A percentile compares a stretch with the other conserved stretches of the same genome.
phyloP scores from a whole-genome alignment of 495 filamentous ascomycete species.

The Podospora bellae-mahoneyi region DNA sequence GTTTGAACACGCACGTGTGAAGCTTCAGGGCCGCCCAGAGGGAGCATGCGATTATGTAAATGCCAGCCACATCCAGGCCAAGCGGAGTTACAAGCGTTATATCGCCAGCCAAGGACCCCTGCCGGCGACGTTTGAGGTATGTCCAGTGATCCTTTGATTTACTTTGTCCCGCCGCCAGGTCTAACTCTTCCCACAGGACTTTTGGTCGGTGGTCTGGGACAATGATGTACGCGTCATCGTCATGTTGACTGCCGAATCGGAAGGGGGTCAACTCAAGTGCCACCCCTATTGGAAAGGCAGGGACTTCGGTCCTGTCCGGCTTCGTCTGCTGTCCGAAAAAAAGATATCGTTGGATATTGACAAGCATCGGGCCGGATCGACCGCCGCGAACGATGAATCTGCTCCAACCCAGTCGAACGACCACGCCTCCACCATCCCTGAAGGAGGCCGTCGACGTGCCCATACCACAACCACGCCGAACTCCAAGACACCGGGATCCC shows the following conservation, averaged over 20 bases:
- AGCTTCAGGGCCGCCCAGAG: constrained; percentile 62
- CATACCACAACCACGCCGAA: constrained; percentile 39
- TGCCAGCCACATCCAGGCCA: constrained; percentile 77
- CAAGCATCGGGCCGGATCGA: constrained; percentile 39
- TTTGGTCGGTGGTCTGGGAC: constrained; percentile 97
- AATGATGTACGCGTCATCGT: constrained; percentile 92
- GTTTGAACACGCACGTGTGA: constrained; percentile 90
- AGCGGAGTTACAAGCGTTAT: constrained; percentile 79
- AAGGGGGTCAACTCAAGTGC: constrained; percentile 92
- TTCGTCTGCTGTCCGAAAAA: constrained; percentile 76
- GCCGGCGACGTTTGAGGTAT: constrained; percentile 85
- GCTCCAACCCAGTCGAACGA: constrained; percentile 26
- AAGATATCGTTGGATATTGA: constrained; percentile 70
- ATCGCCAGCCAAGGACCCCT: constrained; percentile 95
- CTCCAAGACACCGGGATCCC: constrained; percentile 23
- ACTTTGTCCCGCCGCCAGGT: background rate
- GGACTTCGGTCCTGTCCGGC: constrained; percentile 73
- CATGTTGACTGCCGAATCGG: constrained; percentile 92
- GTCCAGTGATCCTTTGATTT: constrained; percentile 22
- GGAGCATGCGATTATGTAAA: constrained; percentile 94
- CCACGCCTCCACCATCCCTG: constrained; percentile 16
- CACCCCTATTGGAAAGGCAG: constrained; percentile 87
- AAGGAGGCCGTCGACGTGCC: constrained; percentile 40
- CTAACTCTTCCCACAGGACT: constrained; percentile 70
- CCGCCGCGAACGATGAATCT: constrained; percentile 14